These are phyloP conservation scores for Calocybe gambosa DNA, from an alignment of 1,284 basidiomycete species.

Conservation along the genomic window DNA sequence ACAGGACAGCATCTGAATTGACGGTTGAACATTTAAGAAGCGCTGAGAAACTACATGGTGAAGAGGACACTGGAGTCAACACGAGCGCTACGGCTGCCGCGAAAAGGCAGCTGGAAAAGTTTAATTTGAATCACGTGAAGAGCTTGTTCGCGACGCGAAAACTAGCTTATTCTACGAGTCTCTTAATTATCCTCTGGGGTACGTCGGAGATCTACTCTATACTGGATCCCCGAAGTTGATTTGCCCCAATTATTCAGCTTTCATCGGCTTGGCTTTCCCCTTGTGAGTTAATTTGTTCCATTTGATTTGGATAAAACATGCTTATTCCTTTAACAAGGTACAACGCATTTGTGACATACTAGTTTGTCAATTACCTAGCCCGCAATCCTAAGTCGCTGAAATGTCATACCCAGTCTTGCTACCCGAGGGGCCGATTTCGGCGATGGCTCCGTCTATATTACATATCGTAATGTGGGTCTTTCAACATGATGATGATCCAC, in stretches of 20 bases:
- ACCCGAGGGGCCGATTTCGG: constrained; percentile 60
- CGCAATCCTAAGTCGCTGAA: neutral
- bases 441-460: constrained; percentile 57
- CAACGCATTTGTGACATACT: constrained; percentile 63
- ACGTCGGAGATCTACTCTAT: constrained; percentile 12
- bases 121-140: constrained; percentile 44
- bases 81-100: constrained; percentile 34
- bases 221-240: neutral
- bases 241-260: constrained; percentile 31
- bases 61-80: constrained; percentile 21
- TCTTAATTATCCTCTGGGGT: constrained; percentile 63
- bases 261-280: constrained; percentile 72
- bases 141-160: constrained; percentile 59
- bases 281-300: constrained; percentile 28
- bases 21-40: constrained; percentile 40
- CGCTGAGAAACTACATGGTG: constrained; percentile 11
- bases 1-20: constrained; percentile 43
- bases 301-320: neutral
- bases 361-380: constrained; percentile 33
- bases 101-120: constrained; percentile 35
- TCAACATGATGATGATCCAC: neutral
- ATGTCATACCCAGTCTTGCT: constrained; percentile 35
- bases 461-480: constrained; percentile 56
- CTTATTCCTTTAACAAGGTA: constrained; percentile 25
- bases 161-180: constrained; percentile 53